phyloP scores from a whole-genome alignment of 169 alveolate species.

The Perkinsus marinus region DNA sequence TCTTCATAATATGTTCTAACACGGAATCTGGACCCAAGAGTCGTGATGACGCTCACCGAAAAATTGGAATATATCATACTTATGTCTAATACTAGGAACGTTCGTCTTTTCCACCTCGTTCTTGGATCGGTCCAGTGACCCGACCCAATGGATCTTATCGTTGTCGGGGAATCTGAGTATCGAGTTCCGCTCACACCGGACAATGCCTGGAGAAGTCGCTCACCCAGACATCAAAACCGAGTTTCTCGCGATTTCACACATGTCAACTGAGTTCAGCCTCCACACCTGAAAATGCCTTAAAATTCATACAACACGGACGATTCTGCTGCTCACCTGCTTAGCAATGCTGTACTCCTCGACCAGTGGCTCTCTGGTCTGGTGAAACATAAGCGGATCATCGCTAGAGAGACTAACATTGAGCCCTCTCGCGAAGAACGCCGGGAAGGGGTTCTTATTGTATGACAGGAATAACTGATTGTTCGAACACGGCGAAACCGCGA shows the following conservation, averaged over 20 bases:
- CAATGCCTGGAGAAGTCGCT: no score
- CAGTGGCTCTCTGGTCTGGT: slow-evolving; percentile 75
- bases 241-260: slow-evolving; percentile 76
- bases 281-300: slow-evolving; percentile 39
- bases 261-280: slow-evolving; percentile 65
- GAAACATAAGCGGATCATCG: slow-evolving; percentile 85
- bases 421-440: slow-evolving; percentile 66
- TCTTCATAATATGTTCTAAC: background rate
- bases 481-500: slow-evolving; percentile 79
- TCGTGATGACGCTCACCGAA: background rate
- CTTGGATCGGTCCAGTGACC: slow-evolving; percentile 30
- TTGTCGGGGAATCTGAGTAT: background rate
- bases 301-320: background rate
- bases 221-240: slow-evolving; percentile 39
- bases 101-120: slow-evolving; percentile 27
- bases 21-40: background rate
- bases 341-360: slow-evolving; percentile 80
- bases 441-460: slow-evolving; percentile 66
- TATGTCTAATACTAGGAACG: slow-evolving; percentile 29
- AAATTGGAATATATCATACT: background rate
- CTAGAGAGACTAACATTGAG: slow-evolving; percentile 76
- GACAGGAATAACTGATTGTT: slow-evolving; percentile 66
- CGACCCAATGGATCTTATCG: background rate
- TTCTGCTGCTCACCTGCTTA: slow-evolving; percentile 30
- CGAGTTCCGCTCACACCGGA: background rate